phyloP scores from a whole-genome alignment of 1,284 basidiomycete genomes.

The Earliella scabrosa region DNA sequence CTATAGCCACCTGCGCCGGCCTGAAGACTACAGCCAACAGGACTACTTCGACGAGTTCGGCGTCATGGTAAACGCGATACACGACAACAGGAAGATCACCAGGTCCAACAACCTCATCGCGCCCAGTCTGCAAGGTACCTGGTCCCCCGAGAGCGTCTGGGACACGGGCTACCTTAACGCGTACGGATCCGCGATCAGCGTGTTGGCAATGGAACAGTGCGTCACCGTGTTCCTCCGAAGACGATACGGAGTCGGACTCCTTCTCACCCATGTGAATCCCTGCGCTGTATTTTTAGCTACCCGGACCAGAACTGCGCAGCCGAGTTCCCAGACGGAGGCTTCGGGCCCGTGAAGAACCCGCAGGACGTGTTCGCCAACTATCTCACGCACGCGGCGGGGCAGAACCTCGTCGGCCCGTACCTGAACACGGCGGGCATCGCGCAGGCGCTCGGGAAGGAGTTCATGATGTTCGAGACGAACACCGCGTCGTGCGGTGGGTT shows the following conservation, averaged over 20 bases:
- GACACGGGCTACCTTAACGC: slow-evolving; percentile 48
- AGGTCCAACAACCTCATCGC: slow-evolving; percentile 45
- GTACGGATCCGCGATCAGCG: slow-evolving; percentile 43
- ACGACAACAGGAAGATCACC: slow-evolving; percentile 40
- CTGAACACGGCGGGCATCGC: slow-evolving; percentile 51
- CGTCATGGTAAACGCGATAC: slow-evolving; percentile 43
- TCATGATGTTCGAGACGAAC: slow-evolving; percentile 81
- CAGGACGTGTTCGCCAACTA: slow-evolving; percentile 60
- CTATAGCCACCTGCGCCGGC: slow-evolving; percentile 40
- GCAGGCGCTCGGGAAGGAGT: slow-evolving; percentile 44
- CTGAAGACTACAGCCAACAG: slow-evolving; percentile 42
- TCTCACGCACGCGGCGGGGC: slow-evolving; percentile 59
- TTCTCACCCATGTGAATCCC: not conserved
- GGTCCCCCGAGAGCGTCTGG: slow-evolving; percentile 49
- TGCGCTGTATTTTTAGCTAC: slow-evolving; percentile 41
- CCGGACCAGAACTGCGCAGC: slow-evolving; percentile 45
- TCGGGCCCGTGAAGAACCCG: slow-evolving; percentile 40
- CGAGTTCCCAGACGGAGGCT: slow-evolving; percentile 35
- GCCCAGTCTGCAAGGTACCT: slow-evolving; percentile 54
- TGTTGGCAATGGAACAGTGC: slow-evolving; percentile 54
- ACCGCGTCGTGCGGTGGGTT: slow-evolving; percentile 85
- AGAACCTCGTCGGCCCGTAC: slow-evolving; percentile 53
- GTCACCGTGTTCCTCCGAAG: too few relatives aligned
- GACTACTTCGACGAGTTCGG: slow-evolving; percentile 59
- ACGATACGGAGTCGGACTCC: too few relatives aligned